Evolutionary conservation across 139 green algal species (phyloP), one percentile per base, ranked within the genome.

Genomic region (Nannochloris sp.): DNA sequence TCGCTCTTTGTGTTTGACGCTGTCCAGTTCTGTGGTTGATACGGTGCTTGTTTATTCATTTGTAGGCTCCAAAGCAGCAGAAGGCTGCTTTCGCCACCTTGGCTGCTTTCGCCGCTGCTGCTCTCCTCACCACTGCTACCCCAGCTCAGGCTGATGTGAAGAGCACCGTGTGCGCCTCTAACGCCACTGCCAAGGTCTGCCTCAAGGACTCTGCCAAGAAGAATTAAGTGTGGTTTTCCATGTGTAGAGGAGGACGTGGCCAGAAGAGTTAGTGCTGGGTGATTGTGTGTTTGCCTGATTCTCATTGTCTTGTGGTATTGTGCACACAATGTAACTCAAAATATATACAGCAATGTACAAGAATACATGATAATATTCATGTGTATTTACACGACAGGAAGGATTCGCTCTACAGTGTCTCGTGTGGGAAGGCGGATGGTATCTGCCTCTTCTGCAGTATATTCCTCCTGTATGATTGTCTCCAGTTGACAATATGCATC

Each of bases 401-500:
- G 43, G n/a, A 61, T 12, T 46, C 19, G 21, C 23, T 65, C 67
- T 50, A 91, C 70, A 59, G 83, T 69, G 10, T 76, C 54, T 2
- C 71, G 61, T 9, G 64, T n/a, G 2, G 71, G 78, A 5, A 89
- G 75, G 16, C 51, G 46, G 4, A 83, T 68, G 12, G 53, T 31
- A 2, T 60, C 63, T 10, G 50, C 64, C 48, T 93, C 86, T 44
- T 87, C 81, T 3, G 54, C 9, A 0, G 63, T 64, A 62, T 94
- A 95, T 60, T 90, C 86, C 10, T 49, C 51, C 11, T 89, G 70
- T 36, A 96, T 66, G 18, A 57, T 34, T 19, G n/a, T 25, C 16
- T 31, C 16, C 57, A 76, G 44, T 76, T 97, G 92, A 2, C 66
- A 81, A 65, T 97, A 90, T 11, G 92, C 92, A 71, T 98, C 92